Evolutionary conservation across 1,139 yeast genomes (phyloP).

Genomic region (Pichiaceae sp.): DNA sequence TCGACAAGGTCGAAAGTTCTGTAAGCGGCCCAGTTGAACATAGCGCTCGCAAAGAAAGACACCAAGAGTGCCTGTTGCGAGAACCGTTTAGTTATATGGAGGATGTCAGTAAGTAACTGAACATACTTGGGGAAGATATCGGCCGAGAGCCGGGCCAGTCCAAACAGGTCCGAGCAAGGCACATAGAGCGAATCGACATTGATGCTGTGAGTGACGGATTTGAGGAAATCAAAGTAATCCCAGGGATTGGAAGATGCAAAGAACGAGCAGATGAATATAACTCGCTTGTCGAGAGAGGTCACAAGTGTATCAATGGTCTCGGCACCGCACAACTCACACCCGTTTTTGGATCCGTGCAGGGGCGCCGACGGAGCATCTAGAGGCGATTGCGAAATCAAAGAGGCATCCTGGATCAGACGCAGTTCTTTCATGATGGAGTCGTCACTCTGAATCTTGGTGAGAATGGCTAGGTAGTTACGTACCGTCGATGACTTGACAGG

Average conservation of each 20-base stretch:
- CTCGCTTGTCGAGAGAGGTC: neutral
- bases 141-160: conserved; percentile 38
- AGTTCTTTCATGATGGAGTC: neutral
- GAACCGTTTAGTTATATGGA: conserved; percentile 36
- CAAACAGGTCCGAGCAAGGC: conserved; percentile 44
- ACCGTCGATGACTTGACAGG: neutral
- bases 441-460: neutral
- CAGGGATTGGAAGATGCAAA: conserved; percentile 40
- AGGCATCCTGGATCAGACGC: neutral
- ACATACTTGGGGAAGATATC: conserved; percentile 31
- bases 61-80: conserved; percentile 49
- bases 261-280: neutral
- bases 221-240: conserved; percentile 33
- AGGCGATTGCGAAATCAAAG: neutral
- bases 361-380: neutral
- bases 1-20: conserved; percentile 38
- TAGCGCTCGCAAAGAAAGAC: conserved; percentile 39
- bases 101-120: conserved; percentile 30
- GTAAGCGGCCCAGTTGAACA: conserved; percentile 50
- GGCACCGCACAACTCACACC: neutral
- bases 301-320: neutral
- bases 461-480: neutral
- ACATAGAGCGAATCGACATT: conserved; percentile 33
- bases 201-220: conserved; percentile 23
- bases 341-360: neutral